Conservation (phyloP, 2,329 filamentous ascomycete genomes). For the Dactylellina drechsleri region DNA sequence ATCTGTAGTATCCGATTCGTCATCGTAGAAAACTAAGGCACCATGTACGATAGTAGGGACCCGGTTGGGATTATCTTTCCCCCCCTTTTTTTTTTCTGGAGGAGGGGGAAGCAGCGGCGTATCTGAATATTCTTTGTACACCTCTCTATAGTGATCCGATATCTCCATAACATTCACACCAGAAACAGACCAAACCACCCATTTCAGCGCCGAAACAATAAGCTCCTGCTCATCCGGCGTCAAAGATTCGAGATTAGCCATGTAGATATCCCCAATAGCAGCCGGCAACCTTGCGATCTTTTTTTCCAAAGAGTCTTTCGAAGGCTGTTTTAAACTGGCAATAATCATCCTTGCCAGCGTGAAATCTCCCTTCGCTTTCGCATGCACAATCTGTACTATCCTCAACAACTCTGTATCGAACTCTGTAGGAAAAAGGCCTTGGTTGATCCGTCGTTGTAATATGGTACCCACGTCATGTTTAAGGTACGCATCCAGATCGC, state of each 20-base stretch:
- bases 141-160: conserved; percentile 32
- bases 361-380: conserved; percentile 45
- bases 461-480: conserved; percentile 13
- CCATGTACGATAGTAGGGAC: no score
- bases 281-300: conserved; percentile 26
- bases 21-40: no score
- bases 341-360: conserved; percentile 41
- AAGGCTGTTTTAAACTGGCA: conserved; percentile 34
- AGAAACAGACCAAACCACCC: conserved; percentile 41
- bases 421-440: not conserved
- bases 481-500: conserved; percentile 23
- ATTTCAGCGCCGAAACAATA: conserved; percentile 26
- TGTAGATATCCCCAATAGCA: conserved; percentile 43
- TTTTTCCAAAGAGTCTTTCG: conserved; percentile 28
- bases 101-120: not conserved
- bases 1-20: not conserved
- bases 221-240: conserved; percentile 34
- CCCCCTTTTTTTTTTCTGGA: no score
- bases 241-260: conserved; percentile 27
- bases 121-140: conserved; percentile 14
- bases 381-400: conserved; percentile 31
- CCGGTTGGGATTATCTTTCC: no score
- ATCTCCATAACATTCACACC: conserved; percentile 23
- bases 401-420: conserved; percentile 23
- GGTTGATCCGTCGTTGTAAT: conserved; percentile 20